Percentiles rank a stretch among this genome's conserved stretches.
Conservation (phyloP, 176 grass and related monocot species). For the Elaeis guineensis region DNA sequence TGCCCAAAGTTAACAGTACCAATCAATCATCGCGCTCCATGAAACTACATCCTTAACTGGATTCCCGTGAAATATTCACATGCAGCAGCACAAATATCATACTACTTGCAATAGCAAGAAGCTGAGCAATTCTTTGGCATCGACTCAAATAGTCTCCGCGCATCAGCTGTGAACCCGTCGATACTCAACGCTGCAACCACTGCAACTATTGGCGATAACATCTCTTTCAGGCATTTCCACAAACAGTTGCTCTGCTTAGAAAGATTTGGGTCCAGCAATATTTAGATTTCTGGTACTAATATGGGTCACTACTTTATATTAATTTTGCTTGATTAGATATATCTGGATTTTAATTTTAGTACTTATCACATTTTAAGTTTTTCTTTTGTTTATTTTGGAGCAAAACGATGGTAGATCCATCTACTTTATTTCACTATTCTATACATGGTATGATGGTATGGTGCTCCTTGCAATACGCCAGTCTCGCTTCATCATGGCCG, state of each 20-base stretch:
- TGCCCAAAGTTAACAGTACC: conserved; percentile 10
- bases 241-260: conserved; percentile 2
- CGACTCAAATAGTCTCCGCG: neutral
- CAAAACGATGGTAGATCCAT: no score
- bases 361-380: no score
- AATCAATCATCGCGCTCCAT: conserved; percentile 10
- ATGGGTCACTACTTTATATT: no score
- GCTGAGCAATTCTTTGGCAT: neutral
- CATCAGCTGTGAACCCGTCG: neutral
- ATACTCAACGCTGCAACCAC: conserved; percentile 4
- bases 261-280: no score
- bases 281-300: no score
- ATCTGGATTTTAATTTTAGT: no score
- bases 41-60: conserved; percentile 8
- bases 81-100: neutral
- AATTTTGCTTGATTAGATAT: no score
- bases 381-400: no score
- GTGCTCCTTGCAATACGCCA: no score
- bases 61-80: conserved; percentile 1
- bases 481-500: no score
- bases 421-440: no score
- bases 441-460: no score
- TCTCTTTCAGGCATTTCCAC: conserved; percentile 10
- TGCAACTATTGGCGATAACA: conserved; percentile 1
- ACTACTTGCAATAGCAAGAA: conserved; percentile 3